Base-by-base conservation (phyloP, 2,329 filamentous ascomycete genomes). In the Epichloe sp. region DNA sequence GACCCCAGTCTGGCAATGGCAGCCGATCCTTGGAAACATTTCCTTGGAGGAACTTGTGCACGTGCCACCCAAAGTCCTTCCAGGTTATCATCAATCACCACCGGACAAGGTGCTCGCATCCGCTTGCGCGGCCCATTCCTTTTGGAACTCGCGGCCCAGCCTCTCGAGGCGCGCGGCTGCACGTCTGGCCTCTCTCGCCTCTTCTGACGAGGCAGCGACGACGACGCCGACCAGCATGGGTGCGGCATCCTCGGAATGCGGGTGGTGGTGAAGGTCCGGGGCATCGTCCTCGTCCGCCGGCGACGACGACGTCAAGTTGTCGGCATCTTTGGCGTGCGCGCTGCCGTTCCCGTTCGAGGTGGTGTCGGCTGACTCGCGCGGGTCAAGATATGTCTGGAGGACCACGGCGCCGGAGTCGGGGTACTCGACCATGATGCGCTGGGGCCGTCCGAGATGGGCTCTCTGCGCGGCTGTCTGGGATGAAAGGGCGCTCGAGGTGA, bases 401-500 rank as follows among this genome's bases (percentile, higher is more conserved):
- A 73, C 62, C 47, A 72, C 63, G 56, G 70, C 63, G 21, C 69
- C 69, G 47, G 65, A 64, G 40, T 68, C 65, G 3, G 65, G 67
- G 60, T 77, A 76, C 60, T 82, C 78, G 60, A 82, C 72, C 63
- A 82, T 75, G 55, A 82, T 71, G 62, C 78, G 75, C 59, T 76
- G 70, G 3, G 78, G 75, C 6, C 61, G 59, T 56, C 79, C 79
- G 43, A 79, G 70, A 45, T 71, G 72, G 6, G 81, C 69, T 47
- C 78, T 74, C 36, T 67, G 65, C 5, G 76, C 74, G 47, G 77
- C 68, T 44, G 77, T 73, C 59, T 77, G 74, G 12, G 75, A 73
- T 53, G 69, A 70, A 23, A 81, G 69, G 15, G 78, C 76, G 47
- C 73, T 71, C 44, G 71, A 70, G 35, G 78, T 71, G 42, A 82